A percentile compares a stretch with the other conserved stretches of the same genome.
Conservation (phyloP, 129 eudicot species). For the Saposhnikovia divaricata region DNA sequence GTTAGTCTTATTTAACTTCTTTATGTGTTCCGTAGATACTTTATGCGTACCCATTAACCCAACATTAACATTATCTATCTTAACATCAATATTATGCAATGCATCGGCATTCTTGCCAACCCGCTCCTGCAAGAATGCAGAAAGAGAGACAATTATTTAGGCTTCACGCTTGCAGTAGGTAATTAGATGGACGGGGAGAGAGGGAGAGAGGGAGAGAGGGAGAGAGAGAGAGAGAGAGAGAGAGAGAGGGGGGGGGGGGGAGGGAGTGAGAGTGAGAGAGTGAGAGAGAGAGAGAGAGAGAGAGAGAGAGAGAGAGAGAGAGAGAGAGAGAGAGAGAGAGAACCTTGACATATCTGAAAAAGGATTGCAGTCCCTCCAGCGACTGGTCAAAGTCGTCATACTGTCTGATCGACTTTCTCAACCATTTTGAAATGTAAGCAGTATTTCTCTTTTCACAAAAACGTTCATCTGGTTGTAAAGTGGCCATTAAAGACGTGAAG, state of each 20-base stretch:
- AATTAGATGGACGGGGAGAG: background rate
- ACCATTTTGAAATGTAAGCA: slow-evolving; percentile 80
- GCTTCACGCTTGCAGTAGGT: slow-evolving; percentile 2
- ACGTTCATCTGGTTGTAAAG: slow-evolving; percentile 69
- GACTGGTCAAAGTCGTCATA: slow-evolving; percentile 59
- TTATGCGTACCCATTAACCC: slow-evolving; percentile 24
- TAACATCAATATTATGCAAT: slow-evolving; percentile 21
- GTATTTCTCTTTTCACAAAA: slow-evolving; percentile 63
- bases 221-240: no score
- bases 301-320: no score
- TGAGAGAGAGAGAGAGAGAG: no score
- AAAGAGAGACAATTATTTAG: slow-evolving; percentile 8
- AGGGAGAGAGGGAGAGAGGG: no score
- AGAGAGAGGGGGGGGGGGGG: no score
- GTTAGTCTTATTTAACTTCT: slow-evolving; percentile 22
- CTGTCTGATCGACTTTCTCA: slow-evolving; percentile 72
- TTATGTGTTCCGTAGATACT: slow-evolving; percentile 21
- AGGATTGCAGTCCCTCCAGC: slow-evolving; percentile 55
- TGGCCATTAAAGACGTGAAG: slow-evolving; percentile 6
- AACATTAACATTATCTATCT: slow-evolving; percentile 23
- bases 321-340: no score
- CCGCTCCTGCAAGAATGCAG: slow-evolving; percentile 36
- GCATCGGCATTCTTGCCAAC: slow-evolving; percentile 28
- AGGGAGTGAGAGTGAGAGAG: no score
- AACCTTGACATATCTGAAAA: slow-evolving; percentile 71